Evolutionary conservation across 176 grass and related monocot genomes (phyloP).

Genomic region (Avena sativa): DNA sequence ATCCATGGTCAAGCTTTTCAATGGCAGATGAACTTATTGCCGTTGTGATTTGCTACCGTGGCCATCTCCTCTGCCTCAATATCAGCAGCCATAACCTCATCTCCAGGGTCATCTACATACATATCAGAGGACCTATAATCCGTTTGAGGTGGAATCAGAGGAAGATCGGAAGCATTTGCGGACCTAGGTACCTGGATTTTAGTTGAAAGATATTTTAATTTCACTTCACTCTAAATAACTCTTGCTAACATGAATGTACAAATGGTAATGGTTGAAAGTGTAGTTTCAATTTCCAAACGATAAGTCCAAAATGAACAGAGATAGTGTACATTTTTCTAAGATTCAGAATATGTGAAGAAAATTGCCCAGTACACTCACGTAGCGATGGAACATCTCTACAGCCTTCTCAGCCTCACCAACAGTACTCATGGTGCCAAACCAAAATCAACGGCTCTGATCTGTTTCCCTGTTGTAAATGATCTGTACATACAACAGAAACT

Average conservation of each 20-base stretch:
- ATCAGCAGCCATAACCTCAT: too few relatives aligned
- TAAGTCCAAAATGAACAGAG: background rate
- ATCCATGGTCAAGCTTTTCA: too few relatives aligned
- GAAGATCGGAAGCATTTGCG: too few relatives aligned
- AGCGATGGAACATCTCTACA: constrained; percentile 74
- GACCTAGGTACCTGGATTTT: too few relatives aligned
- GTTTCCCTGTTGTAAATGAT: constrained; percentile 86
- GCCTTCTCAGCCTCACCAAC: constrained; percentile 88
- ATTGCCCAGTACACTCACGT: constrained; percentile 53
- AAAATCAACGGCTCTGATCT: constrained; percentile 73
- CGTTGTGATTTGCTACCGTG: too few relatives aligned
- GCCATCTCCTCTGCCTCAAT: too few relatives aligned
- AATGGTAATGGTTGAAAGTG: background rate
- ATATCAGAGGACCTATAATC: too few relatives aligned
- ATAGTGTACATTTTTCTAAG: background rate
- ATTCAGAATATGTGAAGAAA: background rate
- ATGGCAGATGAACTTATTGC: too few relatives aligned
- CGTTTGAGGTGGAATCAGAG: too few relatives aligned
- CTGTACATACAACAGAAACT: constrained; percentile 30
- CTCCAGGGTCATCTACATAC: too few relatives aligned
- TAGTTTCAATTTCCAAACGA: background rate
- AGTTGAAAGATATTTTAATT: too few relatives aligned
- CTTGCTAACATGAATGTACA: background rate
- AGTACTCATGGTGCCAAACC: constrained; percentile 81
- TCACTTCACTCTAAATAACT: background rate